A percentile compares a stretch with the other conserved stretches of the same genome.
Conservation (phyloP, 2,329 filamentous ascomycete species). For the Cladorrhinum sp. region DNA sequence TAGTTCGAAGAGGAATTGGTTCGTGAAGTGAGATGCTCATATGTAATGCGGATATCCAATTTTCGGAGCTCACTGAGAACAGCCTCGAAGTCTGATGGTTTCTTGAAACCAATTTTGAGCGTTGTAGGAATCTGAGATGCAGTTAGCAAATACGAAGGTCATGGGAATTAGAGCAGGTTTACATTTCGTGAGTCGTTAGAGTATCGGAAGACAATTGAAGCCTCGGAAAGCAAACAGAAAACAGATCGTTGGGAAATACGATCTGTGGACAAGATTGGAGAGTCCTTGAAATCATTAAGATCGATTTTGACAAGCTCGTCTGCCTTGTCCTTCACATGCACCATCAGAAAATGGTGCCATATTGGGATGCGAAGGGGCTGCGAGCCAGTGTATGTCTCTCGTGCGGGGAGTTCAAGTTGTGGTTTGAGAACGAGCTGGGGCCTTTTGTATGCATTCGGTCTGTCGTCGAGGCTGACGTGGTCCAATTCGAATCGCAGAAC, state of each 20-base stretch:
- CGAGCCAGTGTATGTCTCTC: constrained; percentile 20
- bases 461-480: constrained; percentile 20
- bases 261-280: not conserved
- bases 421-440: constrained; percentile 27
- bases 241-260: constrained; percentile 6
- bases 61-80: constrained; percentile 16
- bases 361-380: constrained; percentile 11
- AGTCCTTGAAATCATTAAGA: constrained; percentile 14
- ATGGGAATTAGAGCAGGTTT: not conserved
- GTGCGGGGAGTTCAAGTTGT: constrained; percentile 19
- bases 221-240: constrained; percentile 4
- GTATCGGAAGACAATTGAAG: constrained; percentile 21
- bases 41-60: constrained; percentile 11
- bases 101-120: constrained; percentile 16
- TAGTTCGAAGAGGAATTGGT: not conserved
- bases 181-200: constrained; percentile 10
- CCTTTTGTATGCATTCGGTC: constrained; percentile 22
- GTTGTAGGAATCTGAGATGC: constrained; percentile 3
- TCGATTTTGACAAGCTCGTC: constrained; percentile 27
- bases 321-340: constrained; percentile 28
- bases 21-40: not conserved
- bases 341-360: constrained; percentile 24
- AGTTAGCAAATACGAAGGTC: not conserved
- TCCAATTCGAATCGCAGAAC: constrained; percentile 23
- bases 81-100: constrained; percentile 14